phyloP scores from a whole-genome alignment of 306 rosid genomes.

The Senna tora region DNA sequence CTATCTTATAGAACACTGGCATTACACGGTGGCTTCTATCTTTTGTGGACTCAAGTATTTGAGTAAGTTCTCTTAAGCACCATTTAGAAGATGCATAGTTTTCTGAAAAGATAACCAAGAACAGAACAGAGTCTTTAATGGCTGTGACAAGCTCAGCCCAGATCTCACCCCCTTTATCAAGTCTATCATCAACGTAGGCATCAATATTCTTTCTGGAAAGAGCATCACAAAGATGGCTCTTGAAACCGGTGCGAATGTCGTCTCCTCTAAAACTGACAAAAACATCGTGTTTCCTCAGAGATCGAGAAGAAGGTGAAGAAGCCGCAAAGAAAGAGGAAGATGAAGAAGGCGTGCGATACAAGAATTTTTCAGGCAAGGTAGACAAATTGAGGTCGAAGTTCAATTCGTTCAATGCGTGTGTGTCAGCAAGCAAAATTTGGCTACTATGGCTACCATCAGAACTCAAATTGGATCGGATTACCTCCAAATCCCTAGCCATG shows the following conservation, averaged over 20 bases:
- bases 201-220: background rate
- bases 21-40: background rate
- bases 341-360: no score
- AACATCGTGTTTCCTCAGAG: background rate
- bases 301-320: background rate
- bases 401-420: slow-evolving; percentile 29
- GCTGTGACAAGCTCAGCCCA: background rate
- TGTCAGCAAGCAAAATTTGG: no score
- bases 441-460: background rate
- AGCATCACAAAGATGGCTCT: background rate
- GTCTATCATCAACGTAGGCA: background rate
- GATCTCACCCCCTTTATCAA: background rate
- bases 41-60: background rate
- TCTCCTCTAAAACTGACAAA: background rate
- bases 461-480: background rate
- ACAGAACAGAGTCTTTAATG: background rate
- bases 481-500: background rate
- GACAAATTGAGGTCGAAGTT: no score
- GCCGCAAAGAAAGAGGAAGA: no score
- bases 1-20: background rate
- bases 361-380: no score
- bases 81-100: background rate
- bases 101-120: background rate
- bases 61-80: background rate
- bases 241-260: background rate